Evolutionary conservation across 2,329 filamentous ascomycete genomes (phyloP), one percentile per base, ranked within the genome.

Genomic region (Alternaria arbusti): DNA sequence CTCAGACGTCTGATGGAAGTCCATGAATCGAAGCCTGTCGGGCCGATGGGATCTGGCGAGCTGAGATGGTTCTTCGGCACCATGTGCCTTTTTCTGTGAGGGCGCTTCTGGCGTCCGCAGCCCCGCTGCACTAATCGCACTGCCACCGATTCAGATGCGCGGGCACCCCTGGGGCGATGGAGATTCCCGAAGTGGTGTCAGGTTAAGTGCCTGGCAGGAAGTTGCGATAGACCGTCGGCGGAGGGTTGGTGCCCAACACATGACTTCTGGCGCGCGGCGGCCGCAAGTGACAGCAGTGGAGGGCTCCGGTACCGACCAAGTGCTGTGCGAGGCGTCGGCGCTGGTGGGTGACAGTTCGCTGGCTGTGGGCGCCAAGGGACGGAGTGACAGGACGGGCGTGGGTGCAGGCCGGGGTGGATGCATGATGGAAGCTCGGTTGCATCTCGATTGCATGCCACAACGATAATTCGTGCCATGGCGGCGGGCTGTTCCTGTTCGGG

Each of bases 361-460:
- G 57, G 61, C 62, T 52, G 61, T 58, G 56, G 60, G 23, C 13
- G 66, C 65, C 68, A 70, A 67, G 69, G 36, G 32, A 44, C 40
- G 40, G 63, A 59, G 61, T 61, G 65, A 63, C 64, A 63, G 49
- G 54, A 66, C 59, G 59, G 63, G 62, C 65, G 66, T 69, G 66
- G 69, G 54, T 54, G 56, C 32, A 32, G 13, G 60, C 59, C 63
- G 61, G 64, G 66, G 61, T 54, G 54, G 65, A 58, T 65, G 68
- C 62, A 66, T 63, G 63, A 62, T 60, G 64, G 64, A 44, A 59
- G 59, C 64, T 68, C 65, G 71, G 71, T 66, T 68, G 67, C 70
- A 72, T 74, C 70, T 71, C 71, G 71, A 74, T 74, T 65, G 67
- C 63, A 65, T 57, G 55, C 59, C 54, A 57, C 65, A 52, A 59